A percentile compares a stretch with the other conserved stretches of the same genome.
Evolutionary conservation across 106 monocot genomes (phyloP).

Genomic region (Acorus gramineus): DNA sequence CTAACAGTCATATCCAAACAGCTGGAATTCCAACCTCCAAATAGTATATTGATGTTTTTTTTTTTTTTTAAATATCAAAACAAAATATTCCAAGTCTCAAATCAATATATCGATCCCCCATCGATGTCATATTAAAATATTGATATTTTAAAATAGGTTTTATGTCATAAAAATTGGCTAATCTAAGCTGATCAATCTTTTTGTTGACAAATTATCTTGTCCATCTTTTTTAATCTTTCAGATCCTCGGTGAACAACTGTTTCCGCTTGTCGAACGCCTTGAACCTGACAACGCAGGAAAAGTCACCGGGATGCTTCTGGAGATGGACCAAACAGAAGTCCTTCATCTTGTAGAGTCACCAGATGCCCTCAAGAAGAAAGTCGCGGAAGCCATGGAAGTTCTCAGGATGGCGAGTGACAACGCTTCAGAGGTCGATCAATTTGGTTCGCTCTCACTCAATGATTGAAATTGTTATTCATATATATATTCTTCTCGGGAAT

Average conservation of each 20-base stretch:
- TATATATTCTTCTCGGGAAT: too few relatives aligned
- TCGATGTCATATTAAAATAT: too few relatives aligned
- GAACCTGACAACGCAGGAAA: slow-evolving; percentile 35
- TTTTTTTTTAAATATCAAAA: too few relatives aligned
- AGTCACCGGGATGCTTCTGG: slow-evolving; percentile 64
- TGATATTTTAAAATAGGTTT: too few relatives aligned
- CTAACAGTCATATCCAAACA: too few relatives aligned
- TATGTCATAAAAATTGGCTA: too few relatives aligned
- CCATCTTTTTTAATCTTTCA: slow-evolving; percentile 8
- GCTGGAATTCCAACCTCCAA: too few relatives aligned
- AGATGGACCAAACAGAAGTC: slow-evolving; percentile 64
- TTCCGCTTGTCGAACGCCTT: slow-evolving; percentile 44
- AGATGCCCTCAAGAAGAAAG: slow-evolving; percentile 42
- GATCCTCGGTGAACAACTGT: slow-evolving; percentile 56
- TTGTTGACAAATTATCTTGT: neutral
- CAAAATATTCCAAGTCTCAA: too few relatives aligned
- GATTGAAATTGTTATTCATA: slow-evolving; percentile 1
- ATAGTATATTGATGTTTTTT: too few relatives aligned
- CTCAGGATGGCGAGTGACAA: slow-evolving; percentile 7
- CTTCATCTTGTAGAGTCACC: slow-evolving; percentile 64
- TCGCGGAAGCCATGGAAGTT: slow-evolving; percentile 49
- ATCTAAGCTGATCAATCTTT: neutral
- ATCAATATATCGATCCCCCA: too few relatives aligned
- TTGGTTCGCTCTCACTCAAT: slow-evolving; percentile 18
- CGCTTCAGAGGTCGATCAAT: slow-evolving; percentile 17